Evolutionary conservation across 441 rosid genomes (phyloP).

Genomic region (Oxalis stricta): DNA sequence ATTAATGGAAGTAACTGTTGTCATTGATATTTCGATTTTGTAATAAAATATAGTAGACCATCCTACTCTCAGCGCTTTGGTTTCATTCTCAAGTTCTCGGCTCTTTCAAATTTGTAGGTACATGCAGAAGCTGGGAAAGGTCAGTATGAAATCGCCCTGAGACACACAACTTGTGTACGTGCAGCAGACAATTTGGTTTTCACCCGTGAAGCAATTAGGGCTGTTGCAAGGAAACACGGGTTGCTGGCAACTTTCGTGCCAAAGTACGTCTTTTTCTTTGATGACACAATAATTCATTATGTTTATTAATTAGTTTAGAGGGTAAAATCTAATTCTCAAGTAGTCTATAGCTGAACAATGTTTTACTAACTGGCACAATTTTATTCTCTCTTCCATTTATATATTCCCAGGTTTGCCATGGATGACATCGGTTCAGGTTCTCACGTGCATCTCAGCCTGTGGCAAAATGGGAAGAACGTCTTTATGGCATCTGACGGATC

Average conservation of each 20-base stretch:
- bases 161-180: conserved; percentile 29
- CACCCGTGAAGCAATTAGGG: conserved; percentile 65
- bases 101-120: conserved; percentile 26
- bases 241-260: conserved; percentile 81
- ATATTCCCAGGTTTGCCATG: conserved; percentile 61
- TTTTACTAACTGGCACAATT: too few species aligned
- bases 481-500: conserved; percentile 56
- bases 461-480: conserved; percentile 67
- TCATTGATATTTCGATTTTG: conserved; percentile 3
- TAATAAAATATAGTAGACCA: too few species aligned
- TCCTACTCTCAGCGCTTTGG: too few species aligned
- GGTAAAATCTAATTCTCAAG: background rate
- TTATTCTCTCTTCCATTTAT: conserved; percentile 1
- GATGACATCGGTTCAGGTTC: conserved; percentile 93
- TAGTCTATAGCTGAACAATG: background rate
- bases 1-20: too few species aligned
- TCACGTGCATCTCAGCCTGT: conserved; percentile 85
- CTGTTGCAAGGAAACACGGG: conserved; percentile 74
- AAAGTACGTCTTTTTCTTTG: conserved; percentile 40
- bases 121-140: conserved; percentile 92
- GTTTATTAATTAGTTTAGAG: conserved; percentile 1
- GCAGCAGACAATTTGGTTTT: conserved; percentile 82
- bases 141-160: conserved; percentile 74
- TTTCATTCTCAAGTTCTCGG: background rate
- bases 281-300: background rate